phyloP scores from a whole-genome alignment of 495 filamentous ascomycete genomes.

The Penicillium verhagenii region DNA sequence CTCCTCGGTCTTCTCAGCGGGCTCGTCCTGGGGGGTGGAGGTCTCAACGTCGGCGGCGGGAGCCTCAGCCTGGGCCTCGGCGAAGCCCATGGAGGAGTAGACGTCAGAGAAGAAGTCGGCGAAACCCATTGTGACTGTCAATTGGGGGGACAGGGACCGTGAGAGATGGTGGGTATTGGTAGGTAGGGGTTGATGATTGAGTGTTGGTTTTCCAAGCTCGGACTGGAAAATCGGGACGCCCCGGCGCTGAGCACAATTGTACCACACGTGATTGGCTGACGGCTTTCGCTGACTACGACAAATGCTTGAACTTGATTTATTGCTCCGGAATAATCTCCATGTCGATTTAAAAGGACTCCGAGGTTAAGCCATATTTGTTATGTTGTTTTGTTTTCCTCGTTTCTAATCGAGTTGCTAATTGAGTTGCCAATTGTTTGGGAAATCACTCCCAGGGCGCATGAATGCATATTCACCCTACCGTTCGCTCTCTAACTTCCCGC shows the following conservation, averaged over 20 bases:
- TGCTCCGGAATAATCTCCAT: neutral
- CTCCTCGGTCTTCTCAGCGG: constrained; percentile 46
- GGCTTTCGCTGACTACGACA: neutral
- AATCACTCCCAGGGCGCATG: neutral
- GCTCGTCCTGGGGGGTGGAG: constrained; percentile 51
- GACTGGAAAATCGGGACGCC: constrained; percentile 47
- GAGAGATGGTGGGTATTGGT: constrained; percentile 26
- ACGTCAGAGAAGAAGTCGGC: constrained; percentile 64
- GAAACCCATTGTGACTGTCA: constrained; percentile 59
- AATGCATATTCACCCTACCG: neutral
- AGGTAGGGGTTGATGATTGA: constrained; percentile 36
- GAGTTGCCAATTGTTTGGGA: neutral
- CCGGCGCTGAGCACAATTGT: constrained; percentile 48
- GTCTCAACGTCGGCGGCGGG: constrained; percentile 52
- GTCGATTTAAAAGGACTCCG: neutral
- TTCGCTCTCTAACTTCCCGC: neutral
- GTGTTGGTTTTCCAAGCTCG: constrained; percentile 42
- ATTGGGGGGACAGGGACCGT: constrained; percentile 34
- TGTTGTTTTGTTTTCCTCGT: neutral
- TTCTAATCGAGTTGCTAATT: too few species aligned
- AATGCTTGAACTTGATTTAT: neutral
- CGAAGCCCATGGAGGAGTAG: constrained; percentile 54
- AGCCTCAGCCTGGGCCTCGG: constrained; percentile 62
- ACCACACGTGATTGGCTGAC: constrained; percentile 45
- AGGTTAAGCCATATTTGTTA: neutral